These are phyloP conservation scores for Exophiala oligosperma DNA, from an alignment of 2,329 filamentous ascomycete species.

Conservation along the genomic window DNA sequence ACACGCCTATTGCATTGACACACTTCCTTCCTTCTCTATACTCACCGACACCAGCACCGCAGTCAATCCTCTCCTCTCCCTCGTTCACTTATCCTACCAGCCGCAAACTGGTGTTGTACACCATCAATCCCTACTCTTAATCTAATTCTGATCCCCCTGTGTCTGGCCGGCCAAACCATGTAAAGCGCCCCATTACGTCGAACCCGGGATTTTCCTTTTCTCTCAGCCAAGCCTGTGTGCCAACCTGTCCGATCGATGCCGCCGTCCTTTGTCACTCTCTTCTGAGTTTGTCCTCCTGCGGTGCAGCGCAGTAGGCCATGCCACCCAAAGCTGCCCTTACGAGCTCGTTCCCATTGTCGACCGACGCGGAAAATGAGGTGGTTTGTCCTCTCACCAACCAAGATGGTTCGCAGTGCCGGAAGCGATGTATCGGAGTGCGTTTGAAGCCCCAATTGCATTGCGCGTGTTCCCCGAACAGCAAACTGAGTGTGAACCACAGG, in stretches of 20 bases:
- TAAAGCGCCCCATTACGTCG: slow-evolving; percentile 21
- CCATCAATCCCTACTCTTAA: slow-evolving; percentile 7
- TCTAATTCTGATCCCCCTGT: neutral
- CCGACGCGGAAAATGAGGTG: slow-evolving; percentile 89
- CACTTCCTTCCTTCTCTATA: neutral
- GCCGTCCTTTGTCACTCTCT: slow-evolving; percentile 23
- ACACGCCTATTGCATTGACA: neutral
- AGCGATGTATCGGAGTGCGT: slow-evolving; percentile 89
- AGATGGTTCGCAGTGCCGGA: slow-evolving; percentile 94
- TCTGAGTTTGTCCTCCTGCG: slow-evolving; percentile 19
- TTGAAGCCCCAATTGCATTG: slow-evolving; percentile 1
- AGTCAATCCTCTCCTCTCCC: slow-evolving; percentile 2
- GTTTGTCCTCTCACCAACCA: slow-evolving; percentile 94
- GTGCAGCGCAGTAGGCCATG: slow-evolving; percentile 59
- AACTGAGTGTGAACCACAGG: slow-evolving; percentile 54
- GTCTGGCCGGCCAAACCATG: slow-evolving; percentile 19
- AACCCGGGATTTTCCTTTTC: slow-evolving; percentile 21
- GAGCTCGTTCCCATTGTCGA: slow-evolving; percentile 83
- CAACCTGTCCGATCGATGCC: slow-evolving; percentile 27
- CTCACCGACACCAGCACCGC: slow-evolving; percentile 1
- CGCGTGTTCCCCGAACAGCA: slow-evolving; percentile 30
- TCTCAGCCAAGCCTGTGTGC: slow-evolving; percentile 25
- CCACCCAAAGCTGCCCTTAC: slow-evolving; percentile 84
- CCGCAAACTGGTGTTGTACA: slow-evolving; percentile 1
- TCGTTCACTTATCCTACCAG: neutral